Evolutionary conservation across 1,284 basidiomycete genomes (phyloP).

Genomic region (Psilocybe mexicana): DNA sequence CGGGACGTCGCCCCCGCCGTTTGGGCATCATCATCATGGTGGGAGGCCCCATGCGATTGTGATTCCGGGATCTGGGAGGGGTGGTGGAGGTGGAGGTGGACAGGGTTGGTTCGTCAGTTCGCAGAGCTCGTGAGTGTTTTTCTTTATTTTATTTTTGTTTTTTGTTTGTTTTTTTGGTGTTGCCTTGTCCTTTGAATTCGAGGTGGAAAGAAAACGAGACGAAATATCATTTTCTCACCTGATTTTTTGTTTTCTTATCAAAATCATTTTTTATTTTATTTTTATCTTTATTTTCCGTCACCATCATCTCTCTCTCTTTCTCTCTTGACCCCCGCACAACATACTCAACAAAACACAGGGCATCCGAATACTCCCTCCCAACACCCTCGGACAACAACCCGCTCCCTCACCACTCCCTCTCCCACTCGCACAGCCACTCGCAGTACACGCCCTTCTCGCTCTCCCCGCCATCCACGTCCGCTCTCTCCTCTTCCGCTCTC

Average conservation of each 20-base stretch:
- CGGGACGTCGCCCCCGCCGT: constrained; percentile 41
- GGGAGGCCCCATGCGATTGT: constrained; percentile 48
- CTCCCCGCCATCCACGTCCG: constrained; percentile 14
- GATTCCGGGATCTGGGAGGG: constrained; percentile 44
- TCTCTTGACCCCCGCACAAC: neutral
- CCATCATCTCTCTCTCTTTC: neutral
- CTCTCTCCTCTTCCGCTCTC: neutral
- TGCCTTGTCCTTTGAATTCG: neutral
- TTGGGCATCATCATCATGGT: constrained; percentile 29
- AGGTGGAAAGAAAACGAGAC: too few relatives aligned
- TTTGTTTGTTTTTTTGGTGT: constrained; percentile 2
- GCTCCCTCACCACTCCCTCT: constrained; percentile 27
- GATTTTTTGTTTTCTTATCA: neutral
- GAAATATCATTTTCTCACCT: neutral
- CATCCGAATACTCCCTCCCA: constrained; percentile 40
- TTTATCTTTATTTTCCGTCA: neutral
- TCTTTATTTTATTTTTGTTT: constrained; percentile 8
- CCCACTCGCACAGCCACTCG: constrained; percentile 23
- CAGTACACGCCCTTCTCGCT: constrained; percentile 35
- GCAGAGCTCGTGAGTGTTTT: constrained; percentile 20
- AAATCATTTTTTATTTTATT: constrained; percentile 10
- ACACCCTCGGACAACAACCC: constrained; percentile 39
- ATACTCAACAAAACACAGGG: constrained; percentile 11
- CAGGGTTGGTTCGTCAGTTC: constrained; percentile 18
- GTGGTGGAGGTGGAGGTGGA: constrained; percentile 2